A percentile compares a stretch with the other conserved stretches of the same genome.
Evolutionary conservation across 1,284 basidiomycete species (phyloP).

Genomic region (Spongispora temasekensis): DNA sequence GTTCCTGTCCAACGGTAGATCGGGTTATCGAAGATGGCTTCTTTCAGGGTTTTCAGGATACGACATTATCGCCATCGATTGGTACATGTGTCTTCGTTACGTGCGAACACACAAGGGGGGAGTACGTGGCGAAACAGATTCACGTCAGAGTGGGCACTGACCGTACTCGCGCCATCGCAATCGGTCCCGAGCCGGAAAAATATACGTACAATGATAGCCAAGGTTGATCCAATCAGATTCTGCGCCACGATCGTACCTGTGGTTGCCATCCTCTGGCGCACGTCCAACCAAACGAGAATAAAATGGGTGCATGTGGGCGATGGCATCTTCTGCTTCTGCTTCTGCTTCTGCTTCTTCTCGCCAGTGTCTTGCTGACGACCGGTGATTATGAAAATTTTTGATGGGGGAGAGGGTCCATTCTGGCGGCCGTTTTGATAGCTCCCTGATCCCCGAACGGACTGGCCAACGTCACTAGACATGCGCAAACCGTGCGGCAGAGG

Average conservation of each 20-base stretch:
- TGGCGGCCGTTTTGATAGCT: conserved; percentile 11
- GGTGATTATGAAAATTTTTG: conserved; percentile 13
- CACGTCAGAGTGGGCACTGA: neutral
- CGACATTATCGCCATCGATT: conserved; percentile 3
- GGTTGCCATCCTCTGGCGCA: neutral
- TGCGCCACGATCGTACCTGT: conserved; percentile 8
- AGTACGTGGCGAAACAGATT: conserved; percentile 7
- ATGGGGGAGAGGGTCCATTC: conserved; percentile 10
- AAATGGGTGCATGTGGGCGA: conserved; percentile 1
- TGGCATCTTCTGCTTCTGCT: too few species aligned
- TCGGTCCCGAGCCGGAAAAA: conserved; percentile 18
- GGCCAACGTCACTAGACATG: conserved; percentile 27
- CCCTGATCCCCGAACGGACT: conserved; percentile 6
- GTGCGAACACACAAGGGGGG: conserved; percentile 8
- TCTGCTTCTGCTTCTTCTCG: conserved; percentile 11
- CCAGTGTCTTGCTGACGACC: neutral
- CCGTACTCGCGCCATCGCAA: conserved; percentile 5
- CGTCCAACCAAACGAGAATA: conserved; percentile 7
- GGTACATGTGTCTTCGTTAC: conserved; percentile 12
- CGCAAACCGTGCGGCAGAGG: conserved; percentile 20
- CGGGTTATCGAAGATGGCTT: neutral
- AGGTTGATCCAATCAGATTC: conserved; percentile 18
- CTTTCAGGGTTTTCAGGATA: conserved; percentile 1
- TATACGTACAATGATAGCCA: conserved; percentile 1
- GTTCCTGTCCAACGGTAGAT: neutral